Evolutionary conservation across 179 eudicot species (phyloP).

Genomic region (Drosera spatulata): DNA sequence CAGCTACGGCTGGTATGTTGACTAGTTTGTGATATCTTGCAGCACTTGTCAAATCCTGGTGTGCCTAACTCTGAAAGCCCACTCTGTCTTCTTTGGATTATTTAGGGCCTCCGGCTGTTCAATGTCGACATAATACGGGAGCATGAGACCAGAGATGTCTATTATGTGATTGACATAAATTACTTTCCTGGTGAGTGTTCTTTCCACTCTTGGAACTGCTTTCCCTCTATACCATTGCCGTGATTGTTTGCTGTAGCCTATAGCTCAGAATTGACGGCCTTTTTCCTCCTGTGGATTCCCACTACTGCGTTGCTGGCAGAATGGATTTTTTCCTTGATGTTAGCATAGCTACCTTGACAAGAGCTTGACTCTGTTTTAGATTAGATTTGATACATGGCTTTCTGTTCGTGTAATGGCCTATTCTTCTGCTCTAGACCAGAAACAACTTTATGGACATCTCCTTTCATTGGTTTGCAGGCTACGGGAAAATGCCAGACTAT

Average conservation of each 20-base stretch:
- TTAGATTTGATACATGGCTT: neutral
- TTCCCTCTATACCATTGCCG: neutral
- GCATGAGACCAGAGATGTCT: slow-evolving; percentile 1
- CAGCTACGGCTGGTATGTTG: slow-evolving; percentile 35
- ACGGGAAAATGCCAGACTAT: slow-evolving; percentile 56
- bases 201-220: neutral
- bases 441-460: neutral
- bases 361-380: too few species aligned
- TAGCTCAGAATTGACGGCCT: too few species aligned
- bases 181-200: neutral
- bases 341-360: too few species aligned
- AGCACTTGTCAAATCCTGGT: neutral
- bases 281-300: neutral
- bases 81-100: neutral
- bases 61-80: neutral
- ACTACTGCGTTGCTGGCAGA: too few species aligned
- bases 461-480: slow-evolving; percentile 21
- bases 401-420: neutral
- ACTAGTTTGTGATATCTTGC: neutral
- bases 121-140: neutral
- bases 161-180: neutral
- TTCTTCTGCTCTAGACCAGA: neutral
- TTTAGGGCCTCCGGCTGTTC: neutral
- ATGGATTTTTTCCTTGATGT: too few species aligned
- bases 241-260: neutral